A percentile compares a stretch with the other conserved stretches of the same genome.
These are phyloP conservation scores for Naganishia friedmannii DNA, from an alignment of 768 basidiomycete genomes.

Conservation along the genomic window DNA sequence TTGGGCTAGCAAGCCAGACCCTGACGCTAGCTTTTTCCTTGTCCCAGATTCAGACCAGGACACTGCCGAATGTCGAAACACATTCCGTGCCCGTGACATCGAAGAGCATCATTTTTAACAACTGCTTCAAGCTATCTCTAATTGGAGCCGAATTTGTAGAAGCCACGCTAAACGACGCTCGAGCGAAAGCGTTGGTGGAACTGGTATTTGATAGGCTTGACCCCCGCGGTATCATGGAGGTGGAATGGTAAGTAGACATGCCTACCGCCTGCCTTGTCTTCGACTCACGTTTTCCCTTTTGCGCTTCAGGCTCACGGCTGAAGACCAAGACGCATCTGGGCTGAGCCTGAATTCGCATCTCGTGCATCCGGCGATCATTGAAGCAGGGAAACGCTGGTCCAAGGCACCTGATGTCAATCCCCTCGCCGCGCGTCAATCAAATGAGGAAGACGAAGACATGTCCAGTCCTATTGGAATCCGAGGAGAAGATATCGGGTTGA, in stretches of 20 bases:
- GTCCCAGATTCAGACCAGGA: neutral
- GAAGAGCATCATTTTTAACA: constrained; percentile 5
- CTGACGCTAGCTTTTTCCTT: neutral
- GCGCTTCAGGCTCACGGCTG: constrained; percentile 2
- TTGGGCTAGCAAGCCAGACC: neutral
- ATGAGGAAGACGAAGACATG: constrained; percentile 15
- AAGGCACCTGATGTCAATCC: constrained; percentile 15
- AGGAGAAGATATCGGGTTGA: constrained; percentile 23
- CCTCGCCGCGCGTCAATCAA: neutral
- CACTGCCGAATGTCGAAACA: neutral
- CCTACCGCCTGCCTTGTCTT: neutral
- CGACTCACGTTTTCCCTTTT: neutral
- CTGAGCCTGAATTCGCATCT: constrained; percentile 23
- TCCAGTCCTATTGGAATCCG: neutral
- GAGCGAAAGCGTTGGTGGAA: constrained; percentile 3
- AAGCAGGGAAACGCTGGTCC: constrained; percentile 24
- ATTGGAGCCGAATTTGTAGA: constrained; percentile 29
- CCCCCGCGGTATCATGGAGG: constrained; percentile 19
- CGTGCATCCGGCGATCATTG: constrained; percentile 22
- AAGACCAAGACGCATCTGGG: constrained; percentile 11
- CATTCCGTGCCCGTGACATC: neutral
- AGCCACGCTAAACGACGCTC: neutral
- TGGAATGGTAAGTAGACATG: constrained; percentile 19
- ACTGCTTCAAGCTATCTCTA: constrained; percentile 25
- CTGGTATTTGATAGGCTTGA: constrained; percentile 14